Evolutionary conservation across 441 rosid species (phyloP), one percentile per base, ranked within the genome.

Genomic region (Gossypium gossypioides): DNA sequence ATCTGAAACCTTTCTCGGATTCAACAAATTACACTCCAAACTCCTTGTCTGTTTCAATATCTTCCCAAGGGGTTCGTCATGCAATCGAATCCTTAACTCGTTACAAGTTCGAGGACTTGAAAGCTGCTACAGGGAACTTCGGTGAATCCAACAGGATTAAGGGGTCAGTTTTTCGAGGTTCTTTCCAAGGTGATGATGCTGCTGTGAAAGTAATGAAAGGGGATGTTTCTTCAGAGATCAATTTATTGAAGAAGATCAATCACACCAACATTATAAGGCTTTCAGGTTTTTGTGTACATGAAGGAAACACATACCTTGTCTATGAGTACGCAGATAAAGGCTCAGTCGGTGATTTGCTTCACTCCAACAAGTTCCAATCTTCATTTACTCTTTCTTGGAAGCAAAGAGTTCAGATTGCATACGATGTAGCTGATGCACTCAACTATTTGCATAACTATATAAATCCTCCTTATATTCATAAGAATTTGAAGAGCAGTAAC

Each of bases 131-230:
- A 0, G 83, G 74, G 0, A 70, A 78, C 72, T 90, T 90, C 81
- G 79, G 89, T 71, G 79, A 91, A 59, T 80, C 75, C 0, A 88
- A 83, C 68, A 84, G 73, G 71, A 87, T 94, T 72, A 78, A 83
- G 65, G 96, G 96, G n/a, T 85, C 91, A 0, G 96, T 91, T 55
- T 91, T 86, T 59, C 82, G 71, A 37, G 97, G 91, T 3, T 68
- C 79, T 27, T 87, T 92, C 78, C 86, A 83, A 56, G 93, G 93
- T 1, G 96, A 91, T 37, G 79, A 72, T 60, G 94, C 96, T 12
- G 96, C 97, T 0, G 78, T 94, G 32, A 94, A 90, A 85, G 86
- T 90, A 9, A 78, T 91, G 86, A 91, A 86, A 71, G 95, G 93
- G n/a, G 89, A 91, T 69, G 92, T 87, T 4, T 89, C 97, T 3